These are phyloP conservation scores for Cercospora canescens DNA, from an alignment of 2,329 filamentous ascomycete genomes.

Conservation along the genomic window DNA sequence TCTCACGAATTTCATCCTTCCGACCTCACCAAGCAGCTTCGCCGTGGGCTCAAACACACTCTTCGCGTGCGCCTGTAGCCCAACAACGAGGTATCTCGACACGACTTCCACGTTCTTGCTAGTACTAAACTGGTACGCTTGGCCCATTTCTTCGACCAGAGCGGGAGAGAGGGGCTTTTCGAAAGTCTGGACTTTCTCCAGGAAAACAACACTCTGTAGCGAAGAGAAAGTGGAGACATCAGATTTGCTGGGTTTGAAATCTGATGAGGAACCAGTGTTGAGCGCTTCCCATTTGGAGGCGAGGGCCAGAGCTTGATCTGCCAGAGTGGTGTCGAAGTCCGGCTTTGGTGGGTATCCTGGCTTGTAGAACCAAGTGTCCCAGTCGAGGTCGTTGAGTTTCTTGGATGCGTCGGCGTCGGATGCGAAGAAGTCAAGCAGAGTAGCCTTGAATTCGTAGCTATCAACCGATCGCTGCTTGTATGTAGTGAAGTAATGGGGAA, in stretches of 20 bases:
- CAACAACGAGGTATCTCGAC: slow-evolving; percentile 76
- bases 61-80: slow-evolving; percentile 70
- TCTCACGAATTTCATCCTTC: slow-evolving; percentile 95
- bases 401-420: slow-evolving; percentile 61
- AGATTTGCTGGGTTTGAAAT: slow-evolving; percentile 61
- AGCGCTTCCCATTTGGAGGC: slow-evolving; percentile 76
- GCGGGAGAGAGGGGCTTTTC: slow-evolving; percentile 62
- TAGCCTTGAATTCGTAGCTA: slow-evolving; percentile 90
- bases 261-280: slow-evolving; percentile 30
- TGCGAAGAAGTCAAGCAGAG: slow-evolving; percentile 81
- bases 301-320: slow-evolving; percentile 79
- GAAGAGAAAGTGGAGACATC: slow-evolving; percentile 77
- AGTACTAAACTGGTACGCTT: slow-evolving; percentile 69
- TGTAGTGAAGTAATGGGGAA: slow-evolving; percentile 87
- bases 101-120: slow-evolving; percentile 86
- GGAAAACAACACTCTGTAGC: slow-evolving; percentile 89
- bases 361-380: slow-evolving; percentile 86
- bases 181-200: slow-evolving; percentile 74
- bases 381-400: slow-evolving; percentile 74
- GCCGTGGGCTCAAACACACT: slow-evolving; percentile 70
- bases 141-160: slow-evolving; percentile 70
- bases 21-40: slow-evolving; percentile 75
- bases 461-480: slow-evolving; percentile 87
- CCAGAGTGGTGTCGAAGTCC: slow-evolving; percentile 83
- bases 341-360: slow-evolving; percentile 89